Evolutionary conservation across 2,329 filamentous ascomycete genomes (phyloP), one percentile per base, ranked within the genome.

Genomic region (Biscogniauxia sp.): DNA sequence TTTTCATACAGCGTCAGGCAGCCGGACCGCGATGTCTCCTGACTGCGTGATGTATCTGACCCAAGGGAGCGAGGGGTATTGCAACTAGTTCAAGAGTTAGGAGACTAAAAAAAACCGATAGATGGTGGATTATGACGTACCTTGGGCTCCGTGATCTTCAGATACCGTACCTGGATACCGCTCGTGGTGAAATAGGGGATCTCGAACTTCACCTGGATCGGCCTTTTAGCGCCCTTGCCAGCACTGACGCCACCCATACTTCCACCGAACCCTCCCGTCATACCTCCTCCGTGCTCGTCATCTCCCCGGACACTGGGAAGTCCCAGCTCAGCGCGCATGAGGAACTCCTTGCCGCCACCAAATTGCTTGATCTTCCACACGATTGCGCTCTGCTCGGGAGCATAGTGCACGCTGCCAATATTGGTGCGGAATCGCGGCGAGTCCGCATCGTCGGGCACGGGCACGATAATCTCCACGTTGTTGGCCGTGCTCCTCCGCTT

Each of bases 311-410:
- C 95, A 61, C 92, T 96, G 0, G 95, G 95, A 51, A 99, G 81
- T 55, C 95, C 95, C 13, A 99, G 84, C 79, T 99, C 95, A 19
- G 95, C 95, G 59, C 95, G 90, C 95, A 99, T 99, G 69, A 99
- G 82, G 72, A 99, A 99, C 74, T 99, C 95, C 78, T 99, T 99
- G 69, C 89, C 88, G n/a, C 95, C 95, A 52, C 95, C 95, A 76
- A 99, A 99, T 73, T 99, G 95, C 82, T 99, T 99, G 76, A 99
- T 99, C 82, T 99, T 99, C 95, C 95, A 99, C 55, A 99, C 91
- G 69, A 99, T 99, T 61, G 94, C 94, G 65, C 92, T 96, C 73
- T 97, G 94, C 77, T 99, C 95, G 0, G 95, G 95, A 3, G 94
- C 94, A 74, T 99, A 99, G 79, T 99, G 95, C 13, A 99, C 95